Conservation (phyloP, 129 eudicot species). For the Saussurea involucrata region DNA sequence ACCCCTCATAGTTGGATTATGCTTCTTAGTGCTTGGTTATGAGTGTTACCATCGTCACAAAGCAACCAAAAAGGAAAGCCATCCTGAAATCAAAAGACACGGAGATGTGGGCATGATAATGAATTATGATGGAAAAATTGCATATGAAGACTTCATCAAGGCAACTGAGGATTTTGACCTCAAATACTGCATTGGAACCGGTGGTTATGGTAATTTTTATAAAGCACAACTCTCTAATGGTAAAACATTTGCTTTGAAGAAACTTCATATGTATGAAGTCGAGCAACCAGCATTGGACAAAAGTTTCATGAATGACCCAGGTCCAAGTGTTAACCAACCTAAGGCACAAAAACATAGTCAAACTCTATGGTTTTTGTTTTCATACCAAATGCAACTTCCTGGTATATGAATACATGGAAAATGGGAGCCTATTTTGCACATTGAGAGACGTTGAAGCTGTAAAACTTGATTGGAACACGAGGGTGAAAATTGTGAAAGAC, state of each 20-base stretch:
- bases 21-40: neutral
- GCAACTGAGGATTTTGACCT: neutral
- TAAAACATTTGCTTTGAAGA: neutral
- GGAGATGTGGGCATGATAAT: neutral
- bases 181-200: constrained; percentile 12
- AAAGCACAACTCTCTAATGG: neutral
- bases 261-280: neutral
- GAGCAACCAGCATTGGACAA: neutral
- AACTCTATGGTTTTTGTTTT: neutral
- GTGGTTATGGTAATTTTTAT: constrained; percentile 1
- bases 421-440: neutral
- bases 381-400: neutral
- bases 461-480: neutral
- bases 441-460: neutral
- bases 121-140: constrained; percentile 7
- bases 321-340: neutral
- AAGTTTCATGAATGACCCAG: neutral
- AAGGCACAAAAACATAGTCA: constrained; percentile 1
- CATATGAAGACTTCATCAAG: neutral
- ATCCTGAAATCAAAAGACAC: neutral
- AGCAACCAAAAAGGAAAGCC: neutral
- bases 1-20: neutral
- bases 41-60: neutral
- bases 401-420: constrained; percentile 8
- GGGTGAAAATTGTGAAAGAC: neutral